Percentiles rank a stretch among this genome's conserved stretches.
Conservation (phyloP, 2,329 filamentous ascomycete species). For the Blastomyces gilchristii region DNA sequence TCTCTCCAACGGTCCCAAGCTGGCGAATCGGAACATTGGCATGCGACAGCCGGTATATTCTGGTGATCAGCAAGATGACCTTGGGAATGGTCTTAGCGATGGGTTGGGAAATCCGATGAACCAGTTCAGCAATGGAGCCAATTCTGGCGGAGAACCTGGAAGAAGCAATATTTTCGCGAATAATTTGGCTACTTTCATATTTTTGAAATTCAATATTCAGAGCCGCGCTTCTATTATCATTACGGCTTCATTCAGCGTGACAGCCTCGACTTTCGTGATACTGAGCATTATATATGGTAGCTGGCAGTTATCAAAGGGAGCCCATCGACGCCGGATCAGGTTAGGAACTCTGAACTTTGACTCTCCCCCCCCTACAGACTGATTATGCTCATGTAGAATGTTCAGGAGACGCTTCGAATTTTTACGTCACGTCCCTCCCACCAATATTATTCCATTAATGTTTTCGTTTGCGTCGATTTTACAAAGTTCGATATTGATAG, state of each 20-base stretch:
- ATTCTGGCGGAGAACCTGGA: not conserved
- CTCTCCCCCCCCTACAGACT: not conserved
- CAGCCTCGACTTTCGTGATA: constrained; percentile 14
- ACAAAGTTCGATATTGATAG: constrained; percentile 17
- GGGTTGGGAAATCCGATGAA: not conserved
- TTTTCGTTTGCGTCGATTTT: constrained; percentile 15
- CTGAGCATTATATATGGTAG: constrained; percentile 15
- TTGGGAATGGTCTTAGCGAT: not conserved
- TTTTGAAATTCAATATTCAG: constrained; percentile 13
- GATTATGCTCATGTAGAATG: not conserved
- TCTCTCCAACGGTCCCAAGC: not conserved
- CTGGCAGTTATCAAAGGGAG: constrained; percentile 9
- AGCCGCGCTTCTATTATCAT: constrained; percentile 15
- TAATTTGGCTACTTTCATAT: constrained; percentile 7
- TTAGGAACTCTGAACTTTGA: not conserved
- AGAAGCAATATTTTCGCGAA: constrained; percentile 6
- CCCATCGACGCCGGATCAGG: constrained; percentile 5
- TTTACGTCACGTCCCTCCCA: constrained; percentile 14
- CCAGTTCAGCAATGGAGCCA: not conserved
- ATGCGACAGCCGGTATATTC: not conserved
- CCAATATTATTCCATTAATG: constrained; percentile 15
- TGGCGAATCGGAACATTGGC: not conserved
- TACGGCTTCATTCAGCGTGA: constrained; percentile 15
- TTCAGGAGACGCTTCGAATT: constrained; percentile 12
- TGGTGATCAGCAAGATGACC: not conserved